Percentiles rank a stretch among this genome's conserved stretches.
Evolutionary conservation across 257 asterid genomes (phyloP).

Genomic region (Petunia secreta): DNA sequence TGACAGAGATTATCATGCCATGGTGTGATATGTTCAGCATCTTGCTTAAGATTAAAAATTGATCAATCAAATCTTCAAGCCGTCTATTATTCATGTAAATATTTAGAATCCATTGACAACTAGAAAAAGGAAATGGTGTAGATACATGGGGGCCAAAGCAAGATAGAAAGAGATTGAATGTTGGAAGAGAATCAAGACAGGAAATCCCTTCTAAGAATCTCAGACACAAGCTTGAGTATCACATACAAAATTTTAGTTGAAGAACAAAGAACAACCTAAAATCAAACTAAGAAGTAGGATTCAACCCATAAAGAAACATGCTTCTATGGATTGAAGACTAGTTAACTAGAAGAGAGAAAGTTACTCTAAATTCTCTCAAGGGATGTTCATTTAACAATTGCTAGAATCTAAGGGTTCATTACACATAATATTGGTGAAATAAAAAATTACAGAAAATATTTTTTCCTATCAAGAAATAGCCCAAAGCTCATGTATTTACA

Average conservation of each 20-base stretch:
- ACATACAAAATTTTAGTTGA: background rate
- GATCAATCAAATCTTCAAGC: slow-evolving; percentile 16
- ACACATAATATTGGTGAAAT: background rate
- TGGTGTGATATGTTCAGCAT: background rate
- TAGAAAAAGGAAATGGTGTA: background rate
- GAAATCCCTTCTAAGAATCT: background rate
- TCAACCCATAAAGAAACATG: background rate
- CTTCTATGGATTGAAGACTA: background rate
- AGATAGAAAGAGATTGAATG: background rate
- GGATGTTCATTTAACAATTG: background rate
- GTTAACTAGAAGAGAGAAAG: background rate
- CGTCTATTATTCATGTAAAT: slow-evolving; percentile 12
- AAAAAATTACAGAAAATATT: too few species aligned
- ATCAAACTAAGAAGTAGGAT: slow-evolving; percentile 13
- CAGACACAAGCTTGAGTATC: background rate
- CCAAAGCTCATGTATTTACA: too few species aligned
- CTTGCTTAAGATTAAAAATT: slow-evolving; percentile 7
- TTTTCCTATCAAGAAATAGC: too few species aligned
- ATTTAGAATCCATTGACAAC: slow-evolving; percentile 19
- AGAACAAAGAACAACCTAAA: background rate
- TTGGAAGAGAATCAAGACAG: background rate
- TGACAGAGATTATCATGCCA: background rate
- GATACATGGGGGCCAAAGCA: slow-evolving; percentile 11
- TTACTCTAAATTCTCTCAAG: background rate
- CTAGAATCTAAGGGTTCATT: background rate